Evolutionary conservation across 2,329 filamentous ascomycete genomes (phyloP), one percentile per base, ranked within the genome.

Genomic region (Fusarium virguliforme): DNA sequence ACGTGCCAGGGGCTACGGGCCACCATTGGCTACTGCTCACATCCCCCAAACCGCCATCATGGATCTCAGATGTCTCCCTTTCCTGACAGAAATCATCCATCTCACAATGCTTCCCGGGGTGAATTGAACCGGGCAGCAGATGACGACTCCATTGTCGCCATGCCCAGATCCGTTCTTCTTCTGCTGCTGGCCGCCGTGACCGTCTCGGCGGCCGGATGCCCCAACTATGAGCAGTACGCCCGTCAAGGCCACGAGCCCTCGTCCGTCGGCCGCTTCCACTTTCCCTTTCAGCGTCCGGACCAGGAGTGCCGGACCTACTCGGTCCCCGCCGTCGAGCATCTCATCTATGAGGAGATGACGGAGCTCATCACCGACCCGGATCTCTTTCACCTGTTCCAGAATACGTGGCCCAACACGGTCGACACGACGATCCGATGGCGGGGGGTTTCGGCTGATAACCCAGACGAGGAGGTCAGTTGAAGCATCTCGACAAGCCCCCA

Each of bases 241-340:
- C 75, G 74, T 26, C 53, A 78, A 10, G 71, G 69, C 22, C 92
- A 95, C 78, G 83, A 86, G 37, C 95, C 95, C 1, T 90, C 90
- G 75, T 97, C 93, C 71, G 82, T 87, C n/a, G 95, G 95, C 12
- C 89, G 89, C 8, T 88, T 96, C 78, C 84, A 88, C 62, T 89
- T 97, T 8, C 92, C 94, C 1, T 97, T 88, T 79, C 94, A 97
- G 83, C 89, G 95, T 30, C 95, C 95, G 0, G 86, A 87, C 2
- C 83, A 87, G 57, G 87, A 88, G 75, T 98, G 95, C 79, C 91
- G 95, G 57, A 97, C 93, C 1, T 97, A 96, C 83, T 88, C 89
- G 68, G 93, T 93, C 3, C 87, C 90, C 3, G 86, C 90, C 8
- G 93, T 97, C 5, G 95, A 98, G 78, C 83, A 90, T 60, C 88